These are phyloP conservation scores for Chlamydomonas schloesseri DNA, from an alignment of 139 green algal species.

Conservation along the genomic window DNA sequence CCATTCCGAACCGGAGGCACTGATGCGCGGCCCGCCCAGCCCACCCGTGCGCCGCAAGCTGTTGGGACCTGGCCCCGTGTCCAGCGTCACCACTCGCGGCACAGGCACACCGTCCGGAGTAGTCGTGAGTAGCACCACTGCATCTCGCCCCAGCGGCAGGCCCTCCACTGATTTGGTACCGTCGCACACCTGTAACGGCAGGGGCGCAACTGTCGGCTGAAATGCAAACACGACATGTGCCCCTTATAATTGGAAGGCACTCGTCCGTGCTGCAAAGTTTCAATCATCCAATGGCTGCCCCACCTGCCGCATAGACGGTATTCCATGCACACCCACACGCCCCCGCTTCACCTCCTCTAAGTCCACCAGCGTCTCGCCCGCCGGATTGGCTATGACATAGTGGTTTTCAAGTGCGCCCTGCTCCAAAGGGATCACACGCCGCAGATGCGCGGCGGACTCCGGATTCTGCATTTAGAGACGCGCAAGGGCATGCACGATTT, in stretches of 20 bases:
- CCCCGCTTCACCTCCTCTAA: conserved; percentile 7
- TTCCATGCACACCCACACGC: too few relatives aligned
- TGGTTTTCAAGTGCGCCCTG: conserved; percentile 14
- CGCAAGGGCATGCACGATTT: background rate
- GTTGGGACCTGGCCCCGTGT: background rate
- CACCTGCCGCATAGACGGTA: background rate
- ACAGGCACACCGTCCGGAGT: conserved; percentile 20
- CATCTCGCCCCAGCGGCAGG: background rate
- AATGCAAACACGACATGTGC: background rate
- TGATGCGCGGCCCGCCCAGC: background rate
- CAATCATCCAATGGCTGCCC: background rate
- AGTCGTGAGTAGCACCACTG: conserved; percentile 18
- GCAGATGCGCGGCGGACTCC: conserved; percentile 23
- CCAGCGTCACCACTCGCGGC: conserved; percentile 17
- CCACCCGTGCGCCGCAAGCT: conserved; percentile 17
- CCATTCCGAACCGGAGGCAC: background rate
- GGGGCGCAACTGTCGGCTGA: background rate
- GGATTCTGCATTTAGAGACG: background rate
- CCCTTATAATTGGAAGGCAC: background rate
- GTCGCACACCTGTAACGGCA: background rate
- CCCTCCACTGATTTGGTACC: conserved; percentile 16
- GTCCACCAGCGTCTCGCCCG: background rate
- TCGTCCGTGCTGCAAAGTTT: too few relatives aligned
- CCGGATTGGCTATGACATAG: conserved; percentile 6
- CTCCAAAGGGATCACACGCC: conserved; percentile 33